Base-by-base conservation (phyloP, 169 alveolate species). In the Plasmodium reichenowi region DNA sequence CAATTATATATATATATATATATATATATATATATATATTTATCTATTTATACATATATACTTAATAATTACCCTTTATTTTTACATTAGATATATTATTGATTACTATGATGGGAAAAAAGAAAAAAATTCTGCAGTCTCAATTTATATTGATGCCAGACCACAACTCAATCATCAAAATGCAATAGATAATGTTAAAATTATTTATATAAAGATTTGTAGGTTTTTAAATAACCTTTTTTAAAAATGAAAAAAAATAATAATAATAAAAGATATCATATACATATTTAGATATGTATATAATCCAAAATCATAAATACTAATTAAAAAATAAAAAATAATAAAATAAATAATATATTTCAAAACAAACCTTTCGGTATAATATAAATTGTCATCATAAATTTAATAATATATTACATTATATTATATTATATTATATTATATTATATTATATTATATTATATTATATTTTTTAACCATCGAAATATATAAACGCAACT, bases 81-180 rank as follows among this genome's bases (percentile, higher is more conserved):
- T 45, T 38, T 13, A 5, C 29, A 26, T 29, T 38, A 76, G 89
- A 15, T 76, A 76, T 59, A 76, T 76, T 29, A 76, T 76, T 45
- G 88, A 76, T 26, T 70, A 52, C 45, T 76, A 76, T 59, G 85
- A 74, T 48, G 91, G 88, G 17, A 88, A 70, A 48, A 59, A 63
- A 71, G 89, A 78, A 22, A 47, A 64, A n/a, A 22, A 58, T 47
- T 71, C 88, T 6, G 76, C 88, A 1, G 70, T 76, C 17, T 76
- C 88, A 2, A 76, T 76, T 10, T 76, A 24, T 45, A 76, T 76
- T 43, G 88, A 76, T 24, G 88, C n/a, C 22, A 63, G 88, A 29
- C 63, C 88, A 52, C 32, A 76, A 56, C 29, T 48, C n/a, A 76
- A 75, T 68, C 8, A 47, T n/a, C n/a, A 63, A 47, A 76, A 76